Evolutionary conservation across 441 rosid species (phyloP).

Genomic region (Adansonia gregorii): DNA sequence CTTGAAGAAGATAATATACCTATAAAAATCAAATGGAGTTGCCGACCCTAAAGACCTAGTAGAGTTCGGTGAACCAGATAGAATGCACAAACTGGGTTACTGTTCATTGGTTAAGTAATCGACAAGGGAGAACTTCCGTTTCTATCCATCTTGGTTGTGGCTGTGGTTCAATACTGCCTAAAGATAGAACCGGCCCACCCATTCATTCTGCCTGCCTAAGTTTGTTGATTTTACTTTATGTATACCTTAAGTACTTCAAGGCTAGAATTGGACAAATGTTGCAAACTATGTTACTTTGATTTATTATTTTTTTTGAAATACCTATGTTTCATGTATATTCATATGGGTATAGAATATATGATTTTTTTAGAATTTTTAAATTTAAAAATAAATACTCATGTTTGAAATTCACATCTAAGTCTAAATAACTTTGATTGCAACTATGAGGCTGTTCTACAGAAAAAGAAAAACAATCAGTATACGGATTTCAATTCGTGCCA

Average conservation of each 20-base stretch:
- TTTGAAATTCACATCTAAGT: too few relatives aligned
- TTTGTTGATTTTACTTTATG: conserved; percentile 86
- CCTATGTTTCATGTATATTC: too few relatives aligned
- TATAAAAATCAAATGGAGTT: conserved; percentile 82
- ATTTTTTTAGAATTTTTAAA: too few relatives aligned
- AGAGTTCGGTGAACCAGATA: conserved; percentile 78
- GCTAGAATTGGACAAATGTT: conserved; percentile 78
- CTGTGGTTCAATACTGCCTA: conserved; percentile 67
- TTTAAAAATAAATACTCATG: too few relatives aligned
- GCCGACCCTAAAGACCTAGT: conserved; percentile 76
- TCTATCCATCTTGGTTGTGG: conserved; percentile 65
- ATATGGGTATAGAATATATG: too few relatives aligned
- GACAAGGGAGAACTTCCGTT: conserved; percentile 68
- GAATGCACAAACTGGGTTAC: conserved; percentile 72
- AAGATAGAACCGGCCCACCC: conserved; percentile 87
- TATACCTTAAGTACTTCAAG: conserved; percentile 77
- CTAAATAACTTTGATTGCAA: conserved; percentile 31
- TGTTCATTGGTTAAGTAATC: conserved; percentile 65
- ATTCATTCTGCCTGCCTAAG: conserved; percentile 91
- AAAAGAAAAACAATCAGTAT: conserved; percentile 9
- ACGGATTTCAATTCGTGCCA: too few relatives aligned
- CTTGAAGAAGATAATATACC: conserved; percentile 49
- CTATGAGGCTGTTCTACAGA: conserved; percentile 59
- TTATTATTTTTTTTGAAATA: too few relatives aligned
- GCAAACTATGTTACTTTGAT: too few relatives aligned